A percentile compares a stretch with the other conserved stretches of the same genome.
Conservation (phyloP, 257 asterid genomes). For the Petunia axillaris region DNA sequence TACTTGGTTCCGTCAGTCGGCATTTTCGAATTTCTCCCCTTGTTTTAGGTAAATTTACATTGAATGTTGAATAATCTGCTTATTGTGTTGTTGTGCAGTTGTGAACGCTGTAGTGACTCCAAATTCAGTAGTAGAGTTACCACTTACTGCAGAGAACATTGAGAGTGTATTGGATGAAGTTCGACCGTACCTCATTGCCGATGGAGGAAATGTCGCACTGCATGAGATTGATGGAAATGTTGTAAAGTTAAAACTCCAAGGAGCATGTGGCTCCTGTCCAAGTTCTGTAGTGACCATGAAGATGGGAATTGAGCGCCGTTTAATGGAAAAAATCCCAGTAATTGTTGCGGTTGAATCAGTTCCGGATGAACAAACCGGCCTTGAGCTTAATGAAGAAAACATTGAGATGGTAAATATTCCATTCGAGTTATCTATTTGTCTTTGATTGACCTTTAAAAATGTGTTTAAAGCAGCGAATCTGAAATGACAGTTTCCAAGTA, state of each 20-base stretch:
- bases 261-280: conserved; percentile 98
- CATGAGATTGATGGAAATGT: conserved; percentile 92
- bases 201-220: conserved; percentile 92
- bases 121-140: conserved; percentile 65
- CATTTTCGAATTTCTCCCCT: background rate
- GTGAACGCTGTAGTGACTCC: conserved; percentile 72
- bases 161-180: conserved; percentile 86
- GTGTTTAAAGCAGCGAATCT: background rate
- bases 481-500: background rate
- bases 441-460: background rate
- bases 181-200: conserved; percentile 88
- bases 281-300: conserved; percentile 84
- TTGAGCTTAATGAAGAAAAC: conserved; percentile 86
- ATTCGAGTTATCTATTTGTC: background rate
- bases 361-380: conserved; percentile 91
- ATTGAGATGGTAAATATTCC: conserved; percentile 72
- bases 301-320: conserved; percentile 87
- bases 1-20: background rate
- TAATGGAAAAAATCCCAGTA: conserved; percentile 90
- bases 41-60: background rate
- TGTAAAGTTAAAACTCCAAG: conserved; percentile 82
- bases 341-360: conserved; percentile 85
- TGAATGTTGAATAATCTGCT: background rate
- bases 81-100: conserved; percentile 39
- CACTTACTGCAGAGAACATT: conserved; percentile 82